These are phyloP conservation scores for Psilocybe sp. DNA, from an alignment of 768 basidiomycete genomes.

Conservation along the genomic window DNA sequence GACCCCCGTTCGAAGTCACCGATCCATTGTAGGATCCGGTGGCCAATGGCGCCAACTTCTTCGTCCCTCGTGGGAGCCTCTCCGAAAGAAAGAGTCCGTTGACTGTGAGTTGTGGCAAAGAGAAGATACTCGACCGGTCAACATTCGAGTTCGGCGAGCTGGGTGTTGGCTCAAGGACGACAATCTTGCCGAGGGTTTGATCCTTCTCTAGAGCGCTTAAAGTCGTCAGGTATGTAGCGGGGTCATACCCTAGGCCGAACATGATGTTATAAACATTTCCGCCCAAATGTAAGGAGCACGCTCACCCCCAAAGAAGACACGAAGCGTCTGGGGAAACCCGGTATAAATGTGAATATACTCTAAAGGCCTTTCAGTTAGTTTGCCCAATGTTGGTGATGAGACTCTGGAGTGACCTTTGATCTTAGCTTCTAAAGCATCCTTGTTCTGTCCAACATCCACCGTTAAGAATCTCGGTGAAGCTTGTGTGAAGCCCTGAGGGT, in stretches of 20 bases:
- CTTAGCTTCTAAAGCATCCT: conserved; percentile 62
- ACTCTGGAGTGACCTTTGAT: conserved; percentile 54
- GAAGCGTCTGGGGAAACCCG: conserved; percentile 71
- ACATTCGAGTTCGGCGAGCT: conserved; percentile 29
- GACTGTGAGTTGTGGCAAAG: conserved; percentile 51
- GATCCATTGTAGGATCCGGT: conserved; percentile 37
- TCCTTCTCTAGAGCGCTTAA: conserved; percentile 58
- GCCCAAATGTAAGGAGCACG: not conserved
- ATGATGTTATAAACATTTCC: conserved; percentile 4
- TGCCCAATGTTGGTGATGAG: not conserved
- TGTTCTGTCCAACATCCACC: conserved; percentile 66
- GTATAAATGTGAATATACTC: conserved; percentile 71
- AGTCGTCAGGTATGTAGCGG: conserved; percentile 53
- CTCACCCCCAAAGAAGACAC: conserved; percentile 69
- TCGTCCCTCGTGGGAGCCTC: conserved; percentile 30
- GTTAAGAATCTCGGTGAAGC: conserved; percentile 68
- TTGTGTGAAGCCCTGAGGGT: conserved; percentile 62
- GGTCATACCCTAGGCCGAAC: conserved; percentile 46
- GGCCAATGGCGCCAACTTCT: conserved; percentile 45
- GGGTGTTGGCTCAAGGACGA: conserved; percentile 51
- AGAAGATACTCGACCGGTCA: conserved; percentile 39
- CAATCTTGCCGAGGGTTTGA: conserved; percentile 63
- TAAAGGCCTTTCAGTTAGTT: not conserved
- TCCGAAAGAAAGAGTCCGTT: conserved; percentile 48
- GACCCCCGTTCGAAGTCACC: conserved; percentile 53